These are phyloP conservation scores for Rubus parviflorus DNA, from an alignment of 306 rosid species.

Conservation along the genomic window DNA sequence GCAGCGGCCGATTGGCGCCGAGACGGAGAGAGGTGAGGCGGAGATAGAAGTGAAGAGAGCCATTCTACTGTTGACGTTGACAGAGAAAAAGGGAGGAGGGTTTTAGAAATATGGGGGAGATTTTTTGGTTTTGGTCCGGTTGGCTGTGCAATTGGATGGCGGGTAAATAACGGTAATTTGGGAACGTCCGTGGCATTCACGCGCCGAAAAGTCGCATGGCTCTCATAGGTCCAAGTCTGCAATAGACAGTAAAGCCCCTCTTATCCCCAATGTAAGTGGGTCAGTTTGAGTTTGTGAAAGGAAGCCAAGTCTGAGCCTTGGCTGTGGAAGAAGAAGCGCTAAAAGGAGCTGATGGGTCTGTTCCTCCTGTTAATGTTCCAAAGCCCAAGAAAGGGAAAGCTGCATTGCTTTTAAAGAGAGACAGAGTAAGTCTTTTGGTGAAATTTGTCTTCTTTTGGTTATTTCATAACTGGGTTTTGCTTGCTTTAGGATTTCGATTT, in stretches of 20 bases:
- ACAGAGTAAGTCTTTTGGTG: slow-evolving; percentile 52
- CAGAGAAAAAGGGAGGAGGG: slow-evolving; percentile 15
- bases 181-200: slow-evolving; percentile 1
- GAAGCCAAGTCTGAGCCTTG: slow-evolving; percentile 25
- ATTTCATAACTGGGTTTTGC: slow-evolving; percentile 10
- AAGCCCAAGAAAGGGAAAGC: slow-evolving; percentile 92
- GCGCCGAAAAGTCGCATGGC: slow-evolving; percentile 4
- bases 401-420: slow-evolving; percentile 86
- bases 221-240: background rate
- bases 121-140: too few relatives aligned
- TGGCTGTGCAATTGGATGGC: slow-evolving; percentile 14
- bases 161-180: slow-evolving; percentile 22
- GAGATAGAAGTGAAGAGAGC: slow-evolving; percentile 60
- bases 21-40: slow-evolving; percentile 29
- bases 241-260: slow-evolving; percentile 3
- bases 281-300: slow-evolving; percentile 25
- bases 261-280: slow-evolving; percentile 31
- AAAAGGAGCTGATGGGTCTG: slow-evolving; percentile 31
- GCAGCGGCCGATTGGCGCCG: slow-evolving; percentile 28
- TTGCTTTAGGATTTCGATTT: slow-evolving; percentile 24
- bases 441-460: background rate
- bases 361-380: slow-evolving; percentile 16
- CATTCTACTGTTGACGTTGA: slow-evolving; percentile 40
- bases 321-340: slow-evolving; percentile 40
- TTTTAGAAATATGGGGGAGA: background rate